Percentiles rank a stretch among this genome's conserved stretches.
phyloP scores from a whole-genome alignment of 805 yeast genomes.

The Wickerhamomyces chaumierensis region DNA sequence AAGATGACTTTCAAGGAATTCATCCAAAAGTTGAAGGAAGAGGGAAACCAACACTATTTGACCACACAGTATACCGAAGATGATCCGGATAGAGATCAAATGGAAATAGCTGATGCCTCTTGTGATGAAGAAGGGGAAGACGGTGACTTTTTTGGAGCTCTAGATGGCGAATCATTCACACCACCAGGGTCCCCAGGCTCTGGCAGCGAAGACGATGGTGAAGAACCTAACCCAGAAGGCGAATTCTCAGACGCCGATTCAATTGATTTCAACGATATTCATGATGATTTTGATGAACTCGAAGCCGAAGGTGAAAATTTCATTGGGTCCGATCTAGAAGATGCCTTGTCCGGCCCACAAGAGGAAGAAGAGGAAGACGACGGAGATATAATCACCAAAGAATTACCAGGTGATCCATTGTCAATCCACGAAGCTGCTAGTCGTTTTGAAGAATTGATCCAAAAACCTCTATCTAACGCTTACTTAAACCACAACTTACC shows the following conservation, averaged over 20 bases:
- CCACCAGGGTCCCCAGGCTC: conserved; percentile 1
- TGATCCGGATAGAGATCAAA: conserved; percentile 22
- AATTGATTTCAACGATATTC: conserved; percentile 30
- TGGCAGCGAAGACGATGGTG: background rate
- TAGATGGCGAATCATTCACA: conserved; percentile 5
- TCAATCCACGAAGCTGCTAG: conserved; percentile 23
- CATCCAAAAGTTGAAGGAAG: conserved; percentile 24
- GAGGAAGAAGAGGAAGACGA: conserved; percentile 4
- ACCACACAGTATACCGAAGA: conserved; percentile 60
- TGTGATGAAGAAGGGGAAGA: conserved; percentile 7
- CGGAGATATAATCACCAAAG: conserved; percentile 7
- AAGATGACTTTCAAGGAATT: conserved; percentile 41
- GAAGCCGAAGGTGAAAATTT: conserved; percentile 13
- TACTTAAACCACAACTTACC: conserved; percentile 22
- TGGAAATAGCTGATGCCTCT: conserved; percentile 12
- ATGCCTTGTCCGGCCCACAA: conserved; percentile 1
- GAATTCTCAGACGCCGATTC: conserved; percentile 28
- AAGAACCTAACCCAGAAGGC: background rate
- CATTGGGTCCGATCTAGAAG: too few relatives aligned
- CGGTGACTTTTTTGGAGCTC: conserved; percentile 6
- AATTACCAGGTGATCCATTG: conserved; percentile 18
- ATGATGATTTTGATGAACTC: conserved; percentile 39
- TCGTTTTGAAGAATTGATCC: conserved; percentile 41
- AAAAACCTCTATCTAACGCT: conserved; percentile 48
- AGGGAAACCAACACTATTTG: conserved; percentile 44